Evolutionary conservation across 2,329 filamentous ascomycete genomes (phyloP), one percentile per base, ranked within the genome.

Genomic region (Myriosclerotinia curreyana): DNA sequence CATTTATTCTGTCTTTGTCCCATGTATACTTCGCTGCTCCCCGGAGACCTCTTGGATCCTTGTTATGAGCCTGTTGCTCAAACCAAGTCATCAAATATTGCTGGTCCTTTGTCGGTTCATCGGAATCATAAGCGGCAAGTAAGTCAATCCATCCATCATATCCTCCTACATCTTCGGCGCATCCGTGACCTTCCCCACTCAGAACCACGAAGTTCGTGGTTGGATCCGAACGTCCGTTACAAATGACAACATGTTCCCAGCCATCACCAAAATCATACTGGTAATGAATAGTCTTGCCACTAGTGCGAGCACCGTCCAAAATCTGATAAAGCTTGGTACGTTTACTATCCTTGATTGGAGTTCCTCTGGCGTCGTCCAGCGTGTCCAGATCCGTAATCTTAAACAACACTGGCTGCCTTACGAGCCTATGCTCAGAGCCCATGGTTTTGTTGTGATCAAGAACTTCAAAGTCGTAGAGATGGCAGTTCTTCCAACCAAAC

Each of bases 391-490:
- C 2, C 7, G 11, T n/a, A n/a, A 58, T 7, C 5, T 3, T 22
- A 8, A n/a, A 34, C 9, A 58, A 6, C 3, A 22, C 2, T n/a
- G 28, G 7, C 7, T 34, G 2, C 44, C 2, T 34, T 9, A 40
- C 2, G 2, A 40, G 38, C 8, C 6, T 28, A 31, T n/a, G 17
- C 20, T 62, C 60, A 2, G 46, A 44, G n/a, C 61, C 54, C 12
- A 54, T 52, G 15, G 22, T 50, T 44, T 59, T 22, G 58, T 7
- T 36, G 5, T 60, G 38, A 36, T 60, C 12, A 28, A 56, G 28
- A 36, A 66, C n/a, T 12, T 63, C 25, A 49, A 69, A 65, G 1
- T 62, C 22, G 14, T 67, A 52, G 2, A 28, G 22, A 36, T 65
- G 55, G 15, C 40, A 62, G 22, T 36, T 55, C 0, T 46, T 52